Evolutionary conservation across 305 asterid species (phyloP), one percentile per base, ranked within the genome.

Genomic region (Withania somnifera): DNA sequence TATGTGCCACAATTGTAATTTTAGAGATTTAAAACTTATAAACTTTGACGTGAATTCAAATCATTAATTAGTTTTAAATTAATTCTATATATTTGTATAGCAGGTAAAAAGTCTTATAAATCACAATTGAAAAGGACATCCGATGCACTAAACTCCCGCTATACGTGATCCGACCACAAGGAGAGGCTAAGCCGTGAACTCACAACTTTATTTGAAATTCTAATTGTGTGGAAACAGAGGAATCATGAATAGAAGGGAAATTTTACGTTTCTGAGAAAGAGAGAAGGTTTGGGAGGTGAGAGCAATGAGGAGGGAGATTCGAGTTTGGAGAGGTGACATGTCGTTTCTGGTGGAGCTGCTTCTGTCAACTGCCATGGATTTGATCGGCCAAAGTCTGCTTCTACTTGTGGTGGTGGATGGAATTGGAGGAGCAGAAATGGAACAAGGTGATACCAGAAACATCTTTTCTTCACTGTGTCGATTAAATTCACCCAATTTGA

Each of bases 301-400:
- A 52, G 98, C 98, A 38, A 86, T 42, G 82, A 94, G 87, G 60
- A 94, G 97, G 20, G 97, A 94, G 56, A 92, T 45, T 30, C 97
- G 90, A 67, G 93, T 78, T 86, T 93, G 93, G 7, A 85, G n/a
- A 64, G 92, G 84, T 8, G 94, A 86, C 76, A 85, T 80, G 52
- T 1, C 4, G 28, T 60, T 60, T 67, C 79, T 61, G 17, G 60
- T 28, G n/a, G 80, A 22, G 8, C 52, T 40, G 63, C 82, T 86
- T 75, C 86, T 83, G 7, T 82, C 67, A 13, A 68, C 19, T 38
- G 82, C 86, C 87, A 82, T 57, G 58, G 84, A 77, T 42, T 73
- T 80, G 50, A 86, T 11, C 11, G 80, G 78, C 67, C 79, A 45
- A 19, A 75, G 45, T 53, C 45, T 79, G 1, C 2, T 32, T 34